phyloP scores from a whole-genome alignment of 805 yeast species.

The Candida khao-thaluensis region DNA sequence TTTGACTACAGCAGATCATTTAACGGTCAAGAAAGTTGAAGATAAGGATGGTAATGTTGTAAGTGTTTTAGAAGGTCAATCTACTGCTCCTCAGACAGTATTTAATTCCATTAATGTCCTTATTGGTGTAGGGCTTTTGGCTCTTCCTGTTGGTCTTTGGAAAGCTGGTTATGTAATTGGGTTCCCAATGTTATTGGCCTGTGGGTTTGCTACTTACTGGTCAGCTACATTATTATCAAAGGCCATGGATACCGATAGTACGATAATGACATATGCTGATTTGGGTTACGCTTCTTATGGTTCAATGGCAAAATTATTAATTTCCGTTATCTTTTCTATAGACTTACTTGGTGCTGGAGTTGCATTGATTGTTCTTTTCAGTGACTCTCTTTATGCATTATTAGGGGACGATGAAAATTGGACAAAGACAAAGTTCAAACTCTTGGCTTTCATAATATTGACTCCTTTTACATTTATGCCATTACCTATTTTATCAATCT shows the following conservation, averaged over 20 bases:
- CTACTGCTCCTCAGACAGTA: slow-evolving; percentile 74
- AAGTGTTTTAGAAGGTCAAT: slow-evolving; percentile 76
- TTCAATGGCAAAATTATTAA: slow-evolving; percentile 65
- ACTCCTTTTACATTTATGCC: slow-evolving; percentile 86
- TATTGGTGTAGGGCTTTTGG: slow-evolving; percentile 67
- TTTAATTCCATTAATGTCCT: slow-evolving; percentile 72
- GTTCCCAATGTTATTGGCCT: slow-evolving; percentile 49
- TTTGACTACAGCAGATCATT: slow-evolving; percentile 45
- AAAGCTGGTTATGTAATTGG: slow-evolving; percentile 72
- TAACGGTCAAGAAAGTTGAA: slow-evolving; percentile 62
- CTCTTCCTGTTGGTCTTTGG: slow-evolving; percentile 62
- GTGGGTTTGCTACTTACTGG: slow-evolving; percentile 71
- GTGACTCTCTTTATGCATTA: slow-evolving; percentile 77
- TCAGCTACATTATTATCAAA: slow-evolving; percentile 73
- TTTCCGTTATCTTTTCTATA: slow-evolving; percentile 70
- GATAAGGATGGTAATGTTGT: slow-evolving; percentile 67
- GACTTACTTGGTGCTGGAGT: slow-evolving; percentile 84
- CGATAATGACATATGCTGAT: slow-evolving; percentile 85
- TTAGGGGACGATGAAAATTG: slow-evolving; percentile 38
- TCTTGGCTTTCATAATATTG: slow-evolving; percentile 64
- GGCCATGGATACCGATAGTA: slow-evolving; percentile 77
- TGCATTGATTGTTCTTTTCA: slow-evolving; percentile 74
- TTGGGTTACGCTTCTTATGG: slow-evolving; percentile 87
- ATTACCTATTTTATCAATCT: slow-evolving; percentile 63
- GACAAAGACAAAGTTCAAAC: slow-evolving; percentile 54